phyloP scores from a whole-genome alignment of 169 alveolate genomes.

The Cryptosporidium parvum region DNA sequence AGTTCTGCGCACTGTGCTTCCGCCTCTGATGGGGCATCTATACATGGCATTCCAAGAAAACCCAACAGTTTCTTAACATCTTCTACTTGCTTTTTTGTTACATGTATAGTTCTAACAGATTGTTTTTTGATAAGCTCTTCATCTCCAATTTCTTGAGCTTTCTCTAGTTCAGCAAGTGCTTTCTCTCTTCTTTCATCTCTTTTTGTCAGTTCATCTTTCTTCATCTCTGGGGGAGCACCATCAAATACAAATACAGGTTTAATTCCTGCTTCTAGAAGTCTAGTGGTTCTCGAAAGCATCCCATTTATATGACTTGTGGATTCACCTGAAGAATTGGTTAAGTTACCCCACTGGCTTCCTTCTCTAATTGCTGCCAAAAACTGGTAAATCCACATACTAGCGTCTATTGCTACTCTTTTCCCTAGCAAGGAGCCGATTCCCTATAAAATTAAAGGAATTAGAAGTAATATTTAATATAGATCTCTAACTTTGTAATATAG shows the following conservation, averaged over 20 bases:
- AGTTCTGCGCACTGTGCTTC: conserved; percentile 97
- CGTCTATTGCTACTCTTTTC: conserved; percentile 85
- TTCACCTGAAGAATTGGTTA: conserved; percentile 70
- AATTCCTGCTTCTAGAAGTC: conserved; percentile 92
- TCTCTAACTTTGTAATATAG: conserved; percentile 23
- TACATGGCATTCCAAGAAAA: conserved; percentile 95
- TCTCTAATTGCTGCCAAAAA: conserved; percentile 81
- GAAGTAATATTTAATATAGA: background rate
- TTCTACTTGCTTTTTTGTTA: conserved; percentile 92
- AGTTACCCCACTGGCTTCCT: conserved; percentile 70
- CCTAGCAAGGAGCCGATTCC: conserved; percentile 79
- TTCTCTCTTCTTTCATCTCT: conserved; percentile 90
- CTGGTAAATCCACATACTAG: conserved; percentile 88
- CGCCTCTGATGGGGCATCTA: conserved; percentile 96
- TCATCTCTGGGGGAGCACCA: conserved; percentile 97
- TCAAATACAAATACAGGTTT: conserved; percentile 98
- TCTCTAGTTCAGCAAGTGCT: conserved; percentile 88
- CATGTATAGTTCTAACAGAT: conserved; percentile 92
- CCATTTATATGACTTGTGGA: conserved; percentile 92
- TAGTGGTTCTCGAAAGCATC: conserved; percentile 87
- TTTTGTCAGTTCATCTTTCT: conserved; percentile 87
- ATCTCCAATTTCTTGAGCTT: conserved; percentile 92
- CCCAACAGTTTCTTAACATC: conserved; percentile 92
- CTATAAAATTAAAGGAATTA: conserved; percentile 28
- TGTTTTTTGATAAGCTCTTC: conserved; percentile 91